Base-by-base conservation (phyloP, 225 moss, liverwort and hornwort species). In the Polytrichum formosum region DNA sequence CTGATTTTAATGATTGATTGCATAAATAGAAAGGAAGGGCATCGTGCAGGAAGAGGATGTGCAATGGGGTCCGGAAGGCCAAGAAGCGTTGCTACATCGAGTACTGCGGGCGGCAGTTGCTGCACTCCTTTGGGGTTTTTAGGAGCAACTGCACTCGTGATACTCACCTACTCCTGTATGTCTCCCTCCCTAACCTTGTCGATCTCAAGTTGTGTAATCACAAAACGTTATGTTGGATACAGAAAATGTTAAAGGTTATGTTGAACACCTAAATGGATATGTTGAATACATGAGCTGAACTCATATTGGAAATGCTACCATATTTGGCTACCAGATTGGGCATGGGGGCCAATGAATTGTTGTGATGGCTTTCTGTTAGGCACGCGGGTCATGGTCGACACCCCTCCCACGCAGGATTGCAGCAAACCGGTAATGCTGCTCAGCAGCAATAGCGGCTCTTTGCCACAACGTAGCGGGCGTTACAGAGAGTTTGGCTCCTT, bases 141-240 rank as follows among this genome's bases (percentile, higher is more conserved):
- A 66, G 78, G 73, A 76, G 80, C 74, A 22, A 59, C 64, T 18
- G 66, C 70, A 64, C 77, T 83, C 29, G 80, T 83, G 16, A 70
- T 76, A 29, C 62, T 86, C 69, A 86, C 83, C 5, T 80, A 78
- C 61, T 74, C 78, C 60, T 83, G 86, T 83, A 74, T 53, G 54
- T 25, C 19, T 9, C 21, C 68, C 53, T 6, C 72, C 46, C 72
- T 70, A 55, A 61, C 23, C 68, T 8, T 28, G 61, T 37, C 55
- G 33, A 21, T 54, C 62, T 58, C 46, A 21, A 5, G 17, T 54
- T 29, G 22, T 7, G 33, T 8, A 3, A 7, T 7, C 54, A n/a
- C 23, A 26, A 8, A 28, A 25, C 4, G 25, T 54, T 27, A 8
- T 70, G 56, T 29, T 19, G 21, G 4, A n/a, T n/a, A 4, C 28